Conservation (phyloP, 805 yeast species). For the Pichia exigua region DNA sequence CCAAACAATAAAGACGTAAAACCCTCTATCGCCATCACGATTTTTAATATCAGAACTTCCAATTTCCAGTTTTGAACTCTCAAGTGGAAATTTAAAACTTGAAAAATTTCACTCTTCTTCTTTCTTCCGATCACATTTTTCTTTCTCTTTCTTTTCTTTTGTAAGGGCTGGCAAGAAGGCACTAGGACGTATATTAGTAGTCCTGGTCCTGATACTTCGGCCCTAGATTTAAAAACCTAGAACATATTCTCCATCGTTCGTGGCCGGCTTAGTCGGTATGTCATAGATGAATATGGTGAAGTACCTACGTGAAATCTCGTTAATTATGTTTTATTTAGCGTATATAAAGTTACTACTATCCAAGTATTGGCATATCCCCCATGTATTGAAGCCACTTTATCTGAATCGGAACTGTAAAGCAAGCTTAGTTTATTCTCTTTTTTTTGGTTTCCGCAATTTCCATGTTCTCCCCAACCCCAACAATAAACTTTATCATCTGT, state of each 20-base stretch:
- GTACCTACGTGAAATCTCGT: slow-evolving; percentile 60
- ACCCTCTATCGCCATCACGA: not conserved
- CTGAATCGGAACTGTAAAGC: slow-evolving; percentile 19
- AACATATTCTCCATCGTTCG: slow-evolving; percentile 80
- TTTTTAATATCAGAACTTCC: not conserved
- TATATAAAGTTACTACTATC: slow-evolving; percentile 27
- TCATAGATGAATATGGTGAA: slow-evolving; percentile 73
- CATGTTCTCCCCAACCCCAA: slow-evolving; percentile 99
- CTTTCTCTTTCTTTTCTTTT: not conserved
- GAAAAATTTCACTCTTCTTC: not conserved
- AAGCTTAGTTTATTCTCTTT: slow-evolving; percentile 28
- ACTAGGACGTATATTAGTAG: slow-evolving; percentile 8
- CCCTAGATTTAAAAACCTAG: slow-evolving; percentile 57
- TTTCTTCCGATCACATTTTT: not conserved
- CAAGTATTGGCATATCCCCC: slow-evolving; percentile 70
- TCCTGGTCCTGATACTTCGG: slow-evolving; percentile 39
- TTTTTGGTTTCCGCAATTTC: slow-evolving; percentile 65
- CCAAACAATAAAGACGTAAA: not conserved
- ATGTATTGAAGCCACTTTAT: slow-evolving; percentile 28
- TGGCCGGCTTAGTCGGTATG: slow-evolving; percentile 13
- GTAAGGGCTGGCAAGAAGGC: slow-evolving; percentile 8
- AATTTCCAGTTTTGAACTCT: not conserved
- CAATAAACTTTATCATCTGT: slow-evolving; percentile 38
- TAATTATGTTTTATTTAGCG: not conserved
- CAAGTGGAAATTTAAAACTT: not conserved